phyloP scores from a whole-genome alignment of 108 stramenopile species.

The Bacterosira constricta region DNA sequence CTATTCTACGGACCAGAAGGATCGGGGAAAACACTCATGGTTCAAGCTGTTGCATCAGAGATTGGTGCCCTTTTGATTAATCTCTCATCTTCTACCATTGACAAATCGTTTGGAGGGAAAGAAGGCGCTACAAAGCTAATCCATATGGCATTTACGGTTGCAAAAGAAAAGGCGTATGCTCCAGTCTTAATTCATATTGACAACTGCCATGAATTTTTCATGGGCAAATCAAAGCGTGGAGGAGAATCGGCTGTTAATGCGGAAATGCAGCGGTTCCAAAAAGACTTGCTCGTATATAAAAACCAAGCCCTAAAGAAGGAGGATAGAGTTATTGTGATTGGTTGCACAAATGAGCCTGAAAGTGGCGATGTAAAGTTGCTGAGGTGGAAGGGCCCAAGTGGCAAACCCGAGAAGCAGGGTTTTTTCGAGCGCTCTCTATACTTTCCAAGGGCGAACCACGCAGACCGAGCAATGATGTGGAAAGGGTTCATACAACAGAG shows the following conservation, averaged over 20 bases:
- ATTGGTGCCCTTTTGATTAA: conserved; percentile 82
- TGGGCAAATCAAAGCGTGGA: conserved; percentile 58
- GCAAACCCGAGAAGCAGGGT: conserved; percentile 58
- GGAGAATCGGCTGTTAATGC: conserved; percentile 28
- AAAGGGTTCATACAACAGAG: conserved; percentile 43
- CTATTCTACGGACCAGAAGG: conserved; percentile 83
- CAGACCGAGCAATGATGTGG: conserved; percentile 73
- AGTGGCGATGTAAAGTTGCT: conserved; percentile 63
- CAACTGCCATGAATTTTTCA: conserved; percentile 71
- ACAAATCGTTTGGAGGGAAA: conserved; percentile 61
- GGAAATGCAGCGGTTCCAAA: conserved; percentile 65
- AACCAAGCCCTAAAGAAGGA: conserved; percentile 71
- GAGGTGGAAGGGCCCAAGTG: conserved; percentile 47
- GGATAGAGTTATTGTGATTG: conserved; percentile 77
- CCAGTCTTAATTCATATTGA: conserved; percentile 87
- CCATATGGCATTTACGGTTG: conserved; percentile 85
- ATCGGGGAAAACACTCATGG: conserved; percentile 79
- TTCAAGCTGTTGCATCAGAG: conserved; percentile 81
- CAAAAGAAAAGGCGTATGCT: conserved; percentile 64
- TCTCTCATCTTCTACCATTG: conserved; percentile 65
- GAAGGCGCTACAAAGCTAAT: conserved; percentile 71
- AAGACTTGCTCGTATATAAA: conserved; percentile 78
- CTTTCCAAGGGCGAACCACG: conserved; percentile 72
- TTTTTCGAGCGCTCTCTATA: conserved; percentile 82
- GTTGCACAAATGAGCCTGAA: conserved; percentile 67